These are phyloP conservation scores for Schizopora paradoxa DNA, from an alignment of 1,284 basidiomycete species.

Conservation along the genomic window DNA sequence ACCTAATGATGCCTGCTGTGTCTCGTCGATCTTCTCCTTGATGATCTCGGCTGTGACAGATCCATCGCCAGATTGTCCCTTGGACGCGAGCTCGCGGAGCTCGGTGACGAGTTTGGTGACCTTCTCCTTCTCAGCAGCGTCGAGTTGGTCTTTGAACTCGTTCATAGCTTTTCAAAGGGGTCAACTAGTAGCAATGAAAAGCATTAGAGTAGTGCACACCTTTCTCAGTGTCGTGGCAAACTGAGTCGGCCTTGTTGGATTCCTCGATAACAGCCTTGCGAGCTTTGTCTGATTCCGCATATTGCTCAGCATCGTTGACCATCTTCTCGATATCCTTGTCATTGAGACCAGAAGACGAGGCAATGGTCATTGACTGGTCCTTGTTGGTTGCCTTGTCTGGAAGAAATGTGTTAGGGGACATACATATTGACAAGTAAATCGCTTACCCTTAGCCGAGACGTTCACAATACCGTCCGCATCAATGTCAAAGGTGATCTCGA, in stretches of 20 bases:
- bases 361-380: conserved; percentile 97
- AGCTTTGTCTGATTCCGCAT: conserved; percentile 87
- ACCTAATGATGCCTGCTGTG: conserved; percentile 93
- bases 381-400: conserved; percentile 92
- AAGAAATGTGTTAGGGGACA: conserved; percentile 5
- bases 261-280: conserved; percentile 91
- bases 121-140: conserved; percentile 89
- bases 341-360: conserved; percentile 92
- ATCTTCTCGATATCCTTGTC: conserved; percentile 98
- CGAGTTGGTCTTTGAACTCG: conserved; percentile 97
- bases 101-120: conserved; percentile 83
- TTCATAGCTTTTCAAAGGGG: conserved; percentile 65
- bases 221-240: conserved; percentile 95
- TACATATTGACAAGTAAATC: neutral
- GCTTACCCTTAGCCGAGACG: conserved; percentile 76
- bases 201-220: conserved; percentile 37
- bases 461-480: conserved; percentile 98
- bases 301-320: conserved; percentile 92
- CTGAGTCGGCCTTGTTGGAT: conserved; percentile 94
- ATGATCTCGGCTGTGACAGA: conserved; percentile 82
- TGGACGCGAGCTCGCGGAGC: conserved; percentile 84
- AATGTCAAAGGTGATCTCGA: conserved; percentile 98
- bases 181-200: conserved; percentile 7
- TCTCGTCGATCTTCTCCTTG: conserved; percentile 90
- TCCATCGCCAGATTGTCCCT: conserved; percentile 86